Percentiles rank a stretch among this genome's conserved stretches.
Evolutionary conservation across 768 basidiomycete species (phyloP).

Genomic region (Pilatotrama ljubarskyi): DNA sequence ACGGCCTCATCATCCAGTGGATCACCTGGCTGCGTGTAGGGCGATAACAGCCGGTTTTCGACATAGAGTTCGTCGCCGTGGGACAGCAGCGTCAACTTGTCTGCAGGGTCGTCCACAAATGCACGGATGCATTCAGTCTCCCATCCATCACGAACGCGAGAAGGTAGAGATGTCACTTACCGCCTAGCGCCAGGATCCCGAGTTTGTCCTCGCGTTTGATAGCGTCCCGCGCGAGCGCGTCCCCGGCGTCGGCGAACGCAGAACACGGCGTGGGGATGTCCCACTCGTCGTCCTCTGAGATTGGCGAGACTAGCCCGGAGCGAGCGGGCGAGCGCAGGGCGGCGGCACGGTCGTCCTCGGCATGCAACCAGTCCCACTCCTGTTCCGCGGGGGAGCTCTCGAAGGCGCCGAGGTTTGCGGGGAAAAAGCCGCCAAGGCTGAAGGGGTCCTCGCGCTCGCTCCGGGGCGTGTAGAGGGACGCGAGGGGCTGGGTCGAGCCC

Average conservation of each 20-base stretch:
- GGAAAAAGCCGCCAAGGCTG: constrained; percentile 51
- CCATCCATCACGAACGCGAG: background rate
- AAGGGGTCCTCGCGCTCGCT: constrained; percentile 46
- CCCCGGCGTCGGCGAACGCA: constrained; percentile 33
- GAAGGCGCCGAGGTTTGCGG: constrained; percentile 30
- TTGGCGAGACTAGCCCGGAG: constrained; percentile 23
- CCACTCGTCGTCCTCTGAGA: constrained; percentile 25
- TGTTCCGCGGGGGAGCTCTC: constrained; percentile 11
- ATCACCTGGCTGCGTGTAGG: constrained; percentile 35
- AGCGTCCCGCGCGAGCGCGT: constrained; percentile 38
- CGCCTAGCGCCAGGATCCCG: constrained; percentile 48
- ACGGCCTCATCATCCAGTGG: constrained; percentile 40
- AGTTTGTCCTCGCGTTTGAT: constrained; percentile 50
- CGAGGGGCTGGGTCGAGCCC: constrained; percentile 9
- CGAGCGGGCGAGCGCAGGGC: constrained; percentile 9
- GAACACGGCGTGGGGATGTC: constrained; percentile 27
- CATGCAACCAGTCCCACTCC: constrained; percentile 46
- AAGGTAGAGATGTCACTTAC: constrained; percentile 23
- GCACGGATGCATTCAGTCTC: background rate
- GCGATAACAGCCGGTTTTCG: constrained; percentile 34
- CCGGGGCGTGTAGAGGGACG: constrained; percentile 22
- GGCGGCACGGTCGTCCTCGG: constrained; percentile 27
- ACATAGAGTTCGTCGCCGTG: constrained; percentile 14
- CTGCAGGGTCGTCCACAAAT: constrained; percentile 1
- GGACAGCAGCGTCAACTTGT: constrained; percentile 18